Evolutionary conservation across 2,329 filamentous ascomycete genomes (phyloP).

Genomic region (Elsinoe fawcettii): DNA sequence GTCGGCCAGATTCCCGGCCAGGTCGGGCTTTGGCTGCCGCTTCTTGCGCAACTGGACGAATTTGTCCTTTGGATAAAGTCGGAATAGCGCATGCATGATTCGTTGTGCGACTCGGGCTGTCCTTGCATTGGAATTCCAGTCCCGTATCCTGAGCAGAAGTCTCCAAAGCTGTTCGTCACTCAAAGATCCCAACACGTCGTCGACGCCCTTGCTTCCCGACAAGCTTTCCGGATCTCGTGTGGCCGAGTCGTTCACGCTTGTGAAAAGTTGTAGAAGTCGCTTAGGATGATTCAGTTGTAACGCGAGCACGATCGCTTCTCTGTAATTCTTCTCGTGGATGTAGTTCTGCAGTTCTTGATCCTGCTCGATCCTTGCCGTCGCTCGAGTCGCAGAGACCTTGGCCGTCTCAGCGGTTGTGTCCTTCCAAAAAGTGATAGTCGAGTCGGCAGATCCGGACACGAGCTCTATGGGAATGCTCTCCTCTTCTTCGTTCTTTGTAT

Average conservation of each 20-base stretch:
- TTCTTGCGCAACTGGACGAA: conserved; percentile 48
- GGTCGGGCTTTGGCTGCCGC: conserved; percentile 18
- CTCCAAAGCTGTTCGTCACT: conserved; percentile 79
- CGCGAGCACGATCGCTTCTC: conserved; percentile 85
- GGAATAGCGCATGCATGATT: conserved; percentile 70
- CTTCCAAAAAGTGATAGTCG: conserved; percentile 89
- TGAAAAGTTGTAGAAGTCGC: conserved; percentile 76
- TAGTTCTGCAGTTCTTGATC: conserved; percentile 92
- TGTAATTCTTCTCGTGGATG: conserved; percentile 78
- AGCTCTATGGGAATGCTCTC: conserved; percentile 52
- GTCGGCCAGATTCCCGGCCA: conserved; percentile 27
- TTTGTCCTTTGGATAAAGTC: conserved; percentile 69
- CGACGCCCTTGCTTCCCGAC: conserved; percentile 60
- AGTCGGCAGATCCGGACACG: conserved; percentile 86
- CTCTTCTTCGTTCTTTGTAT: conserved; percentile 17
- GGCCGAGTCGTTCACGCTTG: conserved; percentile 60
- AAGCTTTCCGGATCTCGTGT: conserved; percentile 54
- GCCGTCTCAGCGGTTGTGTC: conserved; percentile 81
- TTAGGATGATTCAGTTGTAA: conserved; percentile 91
- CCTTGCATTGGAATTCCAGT: conserved; percentile 96
- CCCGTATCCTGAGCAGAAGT: conserved; percentile 71
- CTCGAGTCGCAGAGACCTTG: conserved; percentile 62
- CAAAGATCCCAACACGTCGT: conserved; percentile 71
- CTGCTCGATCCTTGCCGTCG: conserved; percentile 77
- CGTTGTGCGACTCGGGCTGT: conserved; percentile 79